These are phyloP conservation scores for Thermothelomyces thermophilus DNA, from an alignment of 2,329 filamentous ascomycete genomes.

Conservation along the genomic window DNA sequence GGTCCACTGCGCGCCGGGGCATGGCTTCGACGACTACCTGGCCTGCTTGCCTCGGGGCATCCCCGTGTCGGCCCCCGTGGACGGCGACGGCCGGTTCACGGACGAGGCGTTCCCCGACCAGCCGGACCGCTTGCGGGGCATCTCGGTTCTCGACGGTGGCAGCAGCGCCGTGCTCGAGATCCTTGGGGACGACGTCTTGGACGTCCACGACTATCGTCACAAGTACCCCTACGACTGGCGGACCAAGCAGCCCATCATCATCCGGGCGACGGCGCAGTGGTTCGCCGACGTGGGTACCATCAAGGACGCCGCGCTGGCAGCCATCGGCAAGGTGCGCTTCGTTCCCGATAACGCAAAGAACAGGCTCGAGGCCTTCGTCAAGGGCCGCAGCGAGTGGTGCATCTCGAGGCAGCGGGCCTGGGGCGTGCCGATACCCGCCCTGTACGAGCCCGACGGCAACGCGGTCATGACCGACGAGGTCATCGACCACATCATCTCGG, in stretches of 20 bases:
- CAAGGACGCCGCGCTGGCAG: conserved; percentile 63
- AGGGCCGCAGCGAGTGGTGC: conserved; percentile 90
- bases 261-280: conserved; percentile 93
- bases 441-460: conserved; percentile 68
- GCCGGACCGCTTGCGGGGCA: conserved; percentile 59
- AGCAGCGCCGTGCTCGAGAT: conserved; percentile 63
- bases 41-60: conserved; percentile 67
- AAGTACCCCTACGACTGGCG: conserved; percentile 99
- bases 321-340: conserved; percentile 68
- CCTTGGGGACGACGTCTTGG: conserved; percentile 59
- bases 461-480: conserved; percentile 74
- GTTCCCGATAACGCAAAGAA: conserved; percentile 67
- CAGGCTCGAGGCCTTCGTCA: conserved; percentile 78
- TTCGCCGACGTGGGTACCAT: conserved; percentile 87
- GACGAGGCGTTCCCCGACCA: conserved; percentile 67
- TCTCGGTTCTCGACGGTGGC: conserved; percentile 65
- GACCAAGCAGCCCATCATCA: conserved; percentile 85
- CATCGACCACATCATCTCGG: conserved; percentile 75
- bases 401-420: conserved; percentile 93
- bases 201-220: conserved; percentile 67
- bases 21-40: conserved; percentile 95
- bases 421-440: conserved; percentile 91
- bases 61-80: conserved; percentile 71
- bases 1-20: conserved; percentile 91
- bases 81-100: conserved; percentile 76